Conservation (phyloP, 257 asterid species). For the Ilex asprella region DNA sequence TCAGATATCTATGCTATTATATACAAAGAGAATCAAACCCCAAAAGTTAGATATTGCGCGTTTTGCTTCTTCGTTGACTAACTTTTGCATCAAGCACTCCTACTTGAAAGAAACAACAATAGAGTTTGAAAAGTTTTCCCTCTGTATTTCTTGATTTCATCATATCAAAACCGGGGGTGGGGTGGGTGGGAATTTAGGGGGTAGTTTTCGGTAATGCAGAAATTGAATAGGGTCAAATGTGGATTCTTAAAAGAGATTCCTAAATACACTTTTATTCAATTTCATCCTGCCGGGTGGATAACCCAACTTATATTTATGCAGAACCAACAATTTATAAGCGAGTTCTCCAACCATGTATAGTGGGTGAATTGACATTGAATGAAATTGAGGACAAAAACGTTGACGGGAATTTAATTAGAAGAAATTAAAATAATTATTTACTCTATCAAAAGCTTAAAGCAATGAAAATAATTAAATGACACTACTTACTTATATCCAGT, state of each 20-base stretch:
- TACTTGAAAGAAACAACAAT: neutral
- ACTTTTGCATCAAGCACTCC: neutral
- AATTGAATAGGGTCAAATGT: no score
- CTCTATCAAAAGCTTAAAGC: neutral
- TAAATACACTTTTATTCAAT: no score
- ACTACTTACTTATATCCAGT: conserved; percentile 38
- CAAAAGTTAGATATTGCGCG: neutral
- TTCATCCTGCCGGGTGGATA: no score
- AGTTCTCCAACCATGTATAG: no score
- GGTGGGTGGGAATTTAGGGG: neutral
- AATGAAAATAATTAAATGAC: neutral
- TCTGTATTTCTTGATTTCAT: neutral
- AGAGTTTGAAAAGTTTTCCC: neutral
- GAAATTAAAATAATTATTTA: no score
- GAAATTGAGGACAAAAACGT: no score
- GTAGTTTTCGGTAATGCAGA: no score
- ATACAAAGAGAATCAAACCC: neutral
- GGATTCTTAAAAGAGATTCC: no score
- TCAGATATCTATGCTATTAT: neutral
- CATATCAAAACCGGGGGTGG: neutral
- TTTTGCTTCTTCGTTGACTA: neutral
- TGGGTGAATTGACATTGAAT: no score
- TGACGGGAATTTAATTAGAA: no score
- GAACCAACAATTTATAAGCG: no score
- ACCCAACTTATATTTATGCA: no score